A percentile compares a stretch with the other conserved stretches of the same genome.
Evolutionary conservation across 2,329 filamentous ascomycete genomes (phyloP).

Genomic region (Chaetomium strumarium): DNA sequence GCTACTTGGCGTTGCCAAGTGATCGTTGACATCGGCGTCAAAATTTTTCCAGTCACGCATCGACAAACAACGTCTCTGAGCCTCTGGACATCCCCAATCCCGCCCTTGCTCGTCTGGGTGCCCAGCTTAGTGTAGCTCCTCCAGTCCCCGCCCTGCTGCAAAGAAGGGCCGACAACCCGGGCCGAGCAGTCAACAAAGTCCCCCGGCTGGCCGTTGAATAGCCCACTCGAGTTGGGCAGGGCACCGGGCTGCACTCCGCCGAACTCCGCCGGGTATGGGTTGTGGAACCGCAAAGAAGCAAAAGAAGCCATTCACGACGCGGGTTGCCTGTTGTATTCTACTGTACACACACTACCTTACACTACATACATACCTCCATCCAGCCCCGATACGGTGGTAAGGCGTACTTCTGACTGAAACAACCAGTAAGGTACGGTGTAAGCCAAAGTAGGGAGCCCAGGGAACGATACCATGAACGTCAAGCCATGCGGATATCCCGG

Average conservation of each 20-base stretch:
- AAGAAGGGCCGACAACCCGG: constrained; percentile 15
- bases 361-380: too few relatives aligned
- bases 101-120: too few relatives aligned
- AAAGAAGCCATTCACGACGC: neutral
- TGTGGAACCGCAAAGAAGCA: neutral
- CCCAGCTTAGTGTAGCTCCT: neutral
- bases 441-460: too few relatives aligned
- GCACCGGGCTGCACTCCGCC: neutral
- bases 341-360: too few relatives aligned
- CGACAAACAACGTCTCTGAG: neutral
- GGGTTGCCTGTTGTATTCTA: too few relatives aligned
- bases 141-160: neutral
- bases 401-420: too few relatives aligned
- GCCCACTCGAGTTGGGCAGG: neutral
- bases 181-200: neutral
- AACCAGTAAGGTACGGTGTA: too few relatives aligned
- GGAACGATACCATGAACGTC: too few relatives aligned
- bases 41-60: neutral
- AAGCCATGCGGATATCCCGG: too few relatives aligned
- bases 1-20: too few relatives aligned
- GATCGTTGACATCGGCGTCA: neutral
- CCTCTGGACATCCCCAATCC: neutral
- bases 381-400: too few relatives aligned
- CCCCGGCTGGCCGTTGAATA: neutral
- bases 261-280: too few relatives aligned